phyloP scores from a whole-genome alignment of 2,329 filamentous ascomycete genomes.

The Raffaelea arxii region DNA sequence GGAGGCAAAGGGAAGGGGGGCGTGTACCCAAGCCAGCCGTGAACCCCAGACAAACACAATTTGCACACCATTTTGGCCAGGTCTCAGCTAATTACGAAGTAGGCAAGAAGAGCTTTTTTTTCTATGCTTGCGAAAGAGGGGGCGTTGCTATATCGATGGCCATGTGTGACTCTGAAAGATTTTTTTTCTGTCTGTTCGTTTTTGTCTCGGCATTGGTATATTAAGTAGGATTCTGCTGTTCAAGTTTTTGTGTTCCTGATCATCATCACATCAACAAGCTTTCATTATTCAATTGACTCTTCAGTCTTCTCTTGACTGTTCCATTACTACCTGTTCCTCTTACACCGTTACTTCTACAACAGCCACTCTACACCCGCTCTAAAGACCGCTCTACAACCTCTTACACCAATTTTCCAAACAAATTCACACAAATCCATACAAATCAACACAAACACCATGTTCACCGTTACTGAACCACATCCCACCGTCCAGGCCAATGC shows the following conservation, averaged over 20 bases:
- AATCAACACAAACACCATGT: slow-evolving; percentile 25
- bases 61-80: neutral
- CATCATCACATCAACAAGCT: neutral
- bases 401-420: slow-evolving; percentile 7
- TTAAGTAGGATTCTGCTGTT: no score
- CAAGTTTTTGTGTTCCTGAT: no score
- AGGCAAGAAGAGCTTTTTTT: neutral
- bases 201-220: no score
- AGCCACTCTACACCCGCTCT: neutral
- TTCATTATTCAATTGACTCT: neutral
- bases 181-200: no score
- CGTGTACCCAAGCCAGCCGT: no score
- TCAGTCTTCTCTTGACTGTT: neutral
- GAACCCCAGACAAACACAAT: no score
- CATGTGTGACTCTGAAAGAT: no score
- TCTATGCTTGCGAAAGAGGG: neutral
- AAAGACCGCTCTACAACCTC: neutral
- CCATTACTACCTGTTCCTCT: neutral
- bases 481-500: slow-evolving; percentile 34
- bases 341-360: neutral
- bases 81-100: neutral
- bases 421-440: neutral
- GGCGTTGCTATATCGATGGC: no score
- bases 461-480: slow-evolving; percentile 38
- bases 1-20: no score